phyloP scores from a whole-genome alignment of 768 basidiomycete genomes.

The Asterophora parasitica region DNA sequence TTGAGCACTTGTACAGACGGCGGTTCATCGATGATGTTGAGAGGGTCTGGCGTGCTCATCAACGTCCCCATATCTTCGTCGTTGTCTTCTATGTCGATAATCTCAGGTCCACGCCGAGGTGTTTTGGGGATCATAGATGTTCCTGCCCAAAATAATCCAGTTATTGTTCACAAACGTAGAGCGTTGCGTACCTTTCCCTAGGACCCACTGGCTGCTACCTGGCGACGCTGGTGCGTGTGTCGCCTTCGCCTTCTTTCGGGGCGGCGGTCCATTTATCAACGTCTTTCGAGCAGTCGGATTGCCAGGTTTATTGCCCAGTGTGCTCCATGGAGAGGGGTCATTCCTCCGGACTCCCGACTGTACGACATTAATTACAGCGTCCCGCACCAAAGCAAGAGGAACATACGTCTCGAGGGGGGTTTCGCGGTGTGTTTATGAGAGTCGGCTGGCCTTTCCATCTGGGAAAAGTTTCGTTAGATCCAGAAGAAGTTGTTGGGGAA shows the following conservation, averaged over 20 bases:
- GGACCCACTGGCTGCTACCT: not conserved
- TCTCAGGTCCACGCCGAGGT: not conserved
- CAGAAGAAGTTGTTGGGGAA: not conserved
- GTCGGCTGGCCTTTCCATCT: constrained; percentile 5
- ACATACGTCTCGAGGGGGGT: not conserved
- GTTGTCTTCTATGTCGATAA: constrained; percentile 2
- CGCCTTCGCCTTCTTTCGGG: not conserved
- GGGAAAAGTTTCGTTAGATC: not conserved
- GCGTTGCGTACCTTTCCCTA: not conserved
- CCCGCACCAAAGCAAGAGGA: not conserved
- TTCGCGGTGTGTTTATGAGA: not conserved
- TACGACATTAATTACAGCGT: too few species aligned
- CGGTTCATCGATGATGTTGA: constrained; percentile 1
- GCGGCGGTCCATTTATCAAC: not conserved
- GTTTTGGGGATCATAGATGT: not conserved
- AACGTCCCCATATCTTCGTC: constrained; percentile 10
- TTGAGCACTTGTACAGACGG: not conserved
- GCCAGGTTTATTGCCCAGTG: not conserved
- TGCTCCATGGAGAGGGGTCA: not conserved
- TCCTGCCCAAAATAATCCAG: not conserved
- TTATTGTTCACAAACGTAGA: not conserved
- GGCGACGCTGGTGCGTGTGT: not conserved
- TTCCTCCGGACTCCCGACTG: not conserved
- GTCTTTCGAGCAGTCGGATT: not conserved
- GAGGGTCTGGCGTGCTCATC: constrained; percentile 3